Evolutionary conservation across 2,329 filamentous ascomycete genomes (phyloP).

Genomic region (Pseudodiploospora longispora): DNA sequence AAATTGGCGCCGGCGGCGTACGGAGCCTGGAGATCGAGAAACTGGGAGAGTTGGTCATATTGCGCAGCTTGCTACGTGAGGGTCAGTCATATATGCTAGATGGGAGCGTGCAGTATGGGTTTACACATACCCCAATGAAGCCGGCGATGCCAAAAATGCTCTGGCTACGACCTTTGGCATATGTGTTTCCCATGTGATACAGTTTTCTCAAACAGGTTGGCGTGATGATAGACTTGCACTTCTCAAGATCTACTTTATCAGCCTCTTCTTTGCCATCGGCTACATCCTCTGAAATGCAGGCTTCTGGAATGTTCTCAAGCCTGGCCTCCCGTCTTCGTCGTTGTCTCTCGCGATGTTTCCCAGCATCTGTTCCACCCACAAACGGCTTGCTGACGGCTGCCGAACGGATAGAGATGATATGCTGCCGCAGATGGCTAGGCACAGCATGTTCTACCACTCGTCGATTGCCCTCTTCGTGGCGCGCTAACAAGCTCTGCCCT

Average conservation of each 20-base stretch:
- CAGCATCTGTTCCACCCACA: too few species aligned
- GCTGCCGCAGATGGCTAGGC: conserved; percentile 20
- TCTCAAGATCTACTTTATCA: conserved; percentile 9
- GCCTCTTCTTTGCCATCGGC: too few species aligned
- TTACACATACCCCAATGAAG: conserved; percentile 28
- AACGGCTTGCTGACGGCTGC: conserved; percentile 18
- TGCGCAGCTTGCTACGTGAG: conserved; percentile 38
- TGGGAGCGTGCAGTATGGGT: too few species aligned
- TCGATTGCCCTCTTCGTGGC: conserved; percentile 32
- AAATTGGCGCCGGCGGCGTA: conserved; percentile 47
- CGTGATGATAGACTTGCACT: conserved; percentile 31
- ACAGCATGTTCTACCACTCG: conserved; percentile 31
- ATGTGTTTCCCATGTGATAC: conserved; percentile 36
- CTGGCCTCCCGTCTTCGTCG: too few species aligned
- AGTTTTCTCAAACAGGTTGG: conserved; percentile 36
- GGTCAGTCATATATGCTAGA: conserved; percentile 4
- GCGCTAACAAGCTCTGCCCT: conserved; percentile 30
- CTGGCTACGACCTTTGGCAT: conserved; percentile 49
- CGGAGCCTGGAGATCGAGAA: conserved; percentile 46
- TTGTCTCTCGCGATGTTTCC: background rate
- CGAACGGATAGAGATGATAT: conserved; percentile 40
- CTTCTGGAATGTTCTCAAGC: too few species aligned
- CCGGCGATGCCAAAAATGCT: conserved; percentile 56
- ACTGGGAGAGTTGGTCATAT: conserved; percentile 46
- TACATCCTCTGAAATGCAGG: too few species aligned